These are phyloP conservation scores for Cardiospermum halicacabum DNA, from an alignment of 345 rosid species.

Conservation along the genomic window DNA sequence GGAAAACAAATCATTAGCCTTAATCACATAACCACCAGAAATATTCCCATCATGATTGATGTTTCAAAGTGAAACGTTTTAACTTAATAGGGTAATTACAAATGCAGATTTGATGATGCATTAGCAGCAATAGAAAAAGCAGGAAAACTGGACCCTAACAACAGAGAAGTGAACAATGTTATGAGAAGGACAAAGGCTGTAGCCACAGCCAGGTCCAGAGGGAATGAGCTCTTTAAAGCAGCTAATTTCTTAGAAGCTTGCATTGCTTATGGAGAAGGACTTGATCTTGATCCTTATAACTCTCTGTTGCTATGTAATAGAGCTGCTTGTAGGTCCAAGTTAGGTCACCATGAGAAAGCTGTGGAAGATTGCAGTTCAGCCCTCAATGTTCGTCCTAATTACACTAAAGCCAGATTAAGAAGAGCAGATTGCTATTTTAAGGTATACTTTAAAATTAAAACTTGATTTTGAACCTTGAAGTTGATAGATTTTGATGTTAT, in stretches of 20 bases:
- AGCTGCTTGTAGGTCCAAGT: slow-evolving; percentile 70
- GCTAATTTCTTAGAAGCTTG: slow-evolving; percentile 49
- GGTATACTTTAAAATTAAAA: slow-evolving; percentile 25
- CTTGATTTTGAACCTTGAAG: background rate
- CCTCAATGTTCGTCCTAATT: slow-evolving; percentile 53
- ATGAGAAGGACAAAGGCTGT: slow-evolving; percentile 48
- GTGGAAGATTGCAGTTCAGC: slow-evolving; percentile 75
- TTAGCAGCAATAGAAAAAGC: slow-evolving; percentile 62
- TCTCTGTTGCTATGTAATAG: slow-evolving; percentile 82
- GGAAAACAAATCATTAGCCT: background rate
- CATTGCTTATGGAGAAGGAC: slow-evolving; percentile 64
- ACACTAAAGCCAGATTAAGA: slow-evolving; percentile 78
- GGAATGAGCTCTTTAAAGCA: slow-evolving; percentile 69
- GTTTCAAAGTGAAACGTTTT: slow-evolving; percentile 17
- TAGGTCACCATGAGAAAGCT: slow-evolving; percentile 56
- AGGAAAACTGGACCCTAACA: slow-evolving; percentile 58
- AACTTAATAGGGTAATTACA: too few relatives aligned
- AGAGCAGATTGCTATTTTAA: slow-evolving; percentile 78
- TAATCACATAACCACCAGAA: slow-evolving; percentile 10
- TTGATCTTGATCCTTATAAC: slow-evolving; percentile 65
- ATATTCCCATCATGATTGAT: slow-evolving; percentile 23
- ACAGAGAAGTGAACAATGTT: slow-evolving; percentile 51
- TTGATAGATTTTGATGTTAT: background rate
- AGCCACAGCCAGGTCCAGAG: slow-evolving; percentile 55
- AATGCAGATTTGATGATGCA: slow-evolving; percentile 70